Base-by-base conservation (phyloP, 2,329 filamentous ascomycete genomes). In the Cytospora chrysosperma region DNA sequence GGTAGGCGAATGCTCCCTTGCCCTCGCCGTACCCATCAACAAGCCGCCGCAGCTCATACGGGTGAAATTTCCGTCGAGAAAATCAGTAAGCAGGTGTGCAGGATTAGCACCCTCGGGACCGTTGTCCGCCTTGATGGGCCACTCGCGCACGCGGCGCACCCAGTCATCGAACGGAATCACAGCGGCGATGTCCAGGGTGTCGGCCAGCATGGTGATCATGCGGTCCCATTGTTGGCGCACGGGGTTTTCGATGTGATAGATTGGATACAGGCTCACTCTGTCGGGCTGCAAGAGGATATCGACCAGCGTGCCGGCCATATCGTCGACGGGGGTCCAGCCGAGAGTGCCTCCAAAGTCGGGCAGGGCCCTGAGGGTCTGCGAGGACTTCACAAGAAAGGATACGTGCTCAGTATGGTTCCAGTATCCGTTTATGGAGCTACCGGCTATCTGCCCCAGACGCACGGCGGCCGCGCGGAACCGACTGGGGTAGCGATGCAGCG, bases 331-430 rank as follows among this genome's bases (percentile, higher is more conserved):
- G n/a, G n/a, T n/a, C n/a, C n/a, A n/a, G n/a, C n/a, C n/a, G n/a
- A n/a, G n/a, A n/a, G n/a, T n/a, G n/a, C n/a, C n/a, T n/a, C n/a
- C n/a, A n/a, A n/a, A n/a, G n/a, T n/a, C n/a, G n/a, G n/a, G n/a
- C n/a, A n/a, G n/a, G n/a, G n/a, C n/a, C n/a, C n/a, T n/a, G n/a
- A n/a, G n/a, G n/a, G n/a, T n/a, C n/a, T n/a, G n/a, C n/a, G n/a
- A n/a, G n/a, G n/a, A n/a, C n/a, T n/a, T n/a, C n/a, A 82, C 67
- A 30, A 85, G 60, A 82, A 82, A 0, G 74, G n/a, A 67, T 9
- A 85, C 70, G 67, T 85, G 81, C 68, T 85, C 83, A 28, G 74
- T 72, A 0, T 77, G 72, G 66, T 86, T 86, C 84, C 84, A 86
- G 67, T 79, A 80, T 0, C 83, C 84, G 62, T 73, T 83, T 0